Conservation (phyloP, 345 rosid genomes). For the Balakata baccata region DNA sequence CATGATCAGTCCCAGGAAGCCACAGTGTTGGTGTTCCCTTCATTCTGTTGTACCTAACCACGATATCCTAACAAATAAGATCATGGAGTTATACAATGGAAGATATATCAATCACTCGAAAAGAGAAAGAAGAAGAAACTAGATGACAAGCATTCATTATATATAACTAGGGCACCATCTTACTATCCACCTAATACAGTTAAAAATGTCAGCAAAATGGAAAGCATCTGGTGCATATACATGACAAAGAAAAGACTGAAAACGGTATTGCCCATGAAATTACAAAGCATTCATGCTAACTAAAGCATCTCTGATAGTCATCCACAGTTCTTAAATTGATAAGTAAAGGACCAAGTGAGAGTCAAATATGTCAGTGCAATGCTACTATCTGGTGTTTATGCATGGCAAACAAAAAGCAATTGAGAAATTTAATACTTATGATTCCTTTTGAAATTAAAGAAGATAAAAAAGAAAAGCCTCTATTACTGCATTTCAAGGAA, state of each 20-base stretch:
- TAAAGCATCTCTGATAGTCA: not conserved
- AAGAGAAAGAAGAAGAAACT: not conserved
- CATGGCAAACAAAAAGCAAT: not conserved
- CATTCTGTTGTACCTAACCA: conserved; percentile 91
- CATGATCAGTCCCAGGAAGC: conserved; percentile 99
- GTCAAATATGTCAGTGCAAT: not conserved
- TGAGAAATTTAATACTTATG: not conserved
- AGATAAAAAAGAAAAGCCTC: not conserved
- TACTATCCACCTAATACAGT: not conserved
- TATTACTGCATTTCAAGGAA: not conserved
- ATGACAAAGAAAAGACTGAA: not conserved
- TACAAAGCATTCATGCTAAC: not conserved
- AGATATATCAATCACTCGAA: conserved; percentile 14
- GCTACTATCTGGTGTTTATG: not conserved
- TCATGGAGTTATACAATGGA: conserved; percentile 16
- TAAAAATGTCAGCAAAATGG: conserved; percentile 1
- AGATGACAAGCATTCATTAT: not conserved
- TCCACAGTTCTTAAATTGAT: not conserved
- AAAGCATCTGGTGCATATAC: not conserved
- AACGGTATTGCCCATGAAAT: not conserved
- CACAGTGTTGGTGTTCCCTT: conserved; percentile 94
- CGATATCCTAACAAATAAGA: conserved; percentile 57
- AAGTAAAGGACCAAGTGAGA: not conserved
- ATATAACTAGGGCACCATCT: not conserved
- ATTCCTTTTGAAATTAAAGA: not conserved